phyloP scores from a whole-genome alignment of 73 alveolate species.

The Paramecium sonneborni region DNA sequence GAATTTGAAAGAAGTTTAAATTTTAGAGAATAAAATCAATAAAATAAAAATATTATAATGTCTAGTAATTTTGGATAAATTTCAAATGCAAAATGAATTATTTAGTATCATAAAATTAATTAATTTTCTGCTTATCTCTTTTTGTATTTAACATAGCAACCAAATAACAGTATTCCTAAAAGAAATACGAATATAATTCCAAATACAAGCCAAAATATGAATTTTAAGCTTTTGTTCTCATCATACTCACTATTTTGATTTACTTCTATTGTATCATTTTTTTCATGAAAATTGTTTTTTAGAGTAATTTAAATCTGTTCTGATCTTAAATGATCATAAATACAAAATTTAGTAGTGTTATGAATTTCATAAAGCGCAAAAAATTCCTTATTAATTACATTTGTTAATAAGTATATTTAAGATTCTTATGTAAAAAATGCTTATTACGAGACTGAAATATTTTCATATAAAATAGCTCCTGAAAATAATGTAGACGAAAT shows the following conservation, averaged over 20 bases:
- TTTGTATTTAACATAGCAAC: background rate
- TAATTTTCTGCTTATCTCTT: background rate
- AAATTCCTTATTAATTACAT: background rate
- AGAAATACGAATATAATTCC: background rate
- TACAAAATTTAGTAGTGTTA: background rate
- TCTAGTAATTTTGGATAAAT: slow-evolving; percentile 25
- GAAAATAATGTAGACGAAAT: background rate
- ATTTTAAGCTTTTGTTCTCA: background rate
- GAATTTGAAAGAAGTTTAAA: slow-evolving; percentile 15
- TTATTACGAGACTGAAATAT: background rate
- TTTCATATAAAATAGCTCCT: background rate
- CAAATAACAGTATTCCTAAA: background rate
- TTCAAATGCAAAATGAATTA: slow-evolving; percentile 14
- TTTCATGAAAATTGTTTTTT: background rate
- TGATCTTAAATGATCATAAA: background rate
- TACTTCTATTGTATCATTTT: background rate
- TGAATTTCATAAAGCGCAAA: background rate
- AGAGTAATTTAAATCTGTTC: background rate
- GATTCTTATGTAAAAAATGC: background rate
- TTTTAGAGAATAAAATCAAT: background rate
- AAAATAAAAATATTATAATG: background rate
- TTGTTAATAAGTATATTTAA: background rate
- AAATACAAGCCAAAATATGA: background rate
- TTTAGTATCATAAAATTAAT: background rate
- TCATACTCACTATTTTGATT: background rate